Conservation (phyloP, 2,329 filamentous ascomycete species). For the Hymenotorrendiella dingleyae region DNA sequence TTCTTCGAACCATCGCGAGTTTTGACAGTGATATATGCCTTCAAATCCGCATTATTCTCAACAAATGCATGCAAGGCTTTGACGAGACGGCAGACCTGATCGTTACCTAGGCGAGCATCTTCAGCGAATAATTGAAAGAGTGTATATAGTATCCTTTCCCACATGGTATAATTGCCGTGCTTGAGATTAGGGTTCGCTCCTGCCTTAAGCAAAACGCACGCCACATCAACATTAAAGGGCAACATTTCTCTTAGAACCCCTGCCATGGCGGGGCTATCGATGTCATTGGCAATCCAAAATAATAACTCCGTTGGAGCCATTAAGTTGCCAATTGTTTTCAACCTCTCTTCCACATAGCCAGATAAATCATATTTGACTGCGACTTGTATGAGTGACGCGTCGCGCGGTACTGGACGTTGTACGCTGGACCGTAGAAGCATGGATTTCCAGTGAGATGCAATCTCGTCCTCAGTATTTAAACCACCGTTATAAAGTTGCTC, state of each 20-base stretch:
- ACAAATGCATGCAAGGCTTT: too few species aligned
- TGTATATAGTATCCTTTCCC: not conserved
- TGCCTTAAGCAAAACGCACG: not conserved
- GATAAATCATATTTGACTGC: not conserved
- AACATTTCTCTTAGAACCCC: not conserved
- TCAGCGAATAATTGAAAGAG: too few species aligned
- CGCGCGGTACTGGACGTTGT: not conserved
- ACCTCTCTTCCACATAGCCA: not conserved
- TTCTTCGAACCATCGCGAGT: too few species aligned
- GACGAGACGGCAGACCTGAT: too few species aligned
- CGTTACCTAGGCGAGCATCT: too few species aligned
- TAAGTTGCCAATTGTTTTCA: not conserved
- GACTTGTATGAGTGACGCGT: not conserved
- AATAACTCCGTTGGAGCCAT: not conserved
- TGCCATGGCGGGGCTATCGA: not conserved
- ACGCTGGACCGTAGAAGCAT: not conserved
- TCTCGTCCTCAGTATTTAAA: too few species aligned
- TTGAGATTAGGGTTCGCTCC: not conserved
- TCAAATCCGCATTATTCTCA: too few species aligned
- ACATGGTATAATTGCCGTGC: not conserved
- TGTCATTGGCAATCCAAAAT: not conserved
- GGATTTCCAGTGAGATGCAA: not conserved
- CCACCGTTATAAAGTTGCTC: not conserved
- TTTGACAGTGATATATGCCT: too few species aligned
- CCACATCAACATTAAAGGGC: not conserved